phyloP scores from a whole-genome alignment of 495 filamentous ascomycete species.

The Tricharina praecox region DNA sequence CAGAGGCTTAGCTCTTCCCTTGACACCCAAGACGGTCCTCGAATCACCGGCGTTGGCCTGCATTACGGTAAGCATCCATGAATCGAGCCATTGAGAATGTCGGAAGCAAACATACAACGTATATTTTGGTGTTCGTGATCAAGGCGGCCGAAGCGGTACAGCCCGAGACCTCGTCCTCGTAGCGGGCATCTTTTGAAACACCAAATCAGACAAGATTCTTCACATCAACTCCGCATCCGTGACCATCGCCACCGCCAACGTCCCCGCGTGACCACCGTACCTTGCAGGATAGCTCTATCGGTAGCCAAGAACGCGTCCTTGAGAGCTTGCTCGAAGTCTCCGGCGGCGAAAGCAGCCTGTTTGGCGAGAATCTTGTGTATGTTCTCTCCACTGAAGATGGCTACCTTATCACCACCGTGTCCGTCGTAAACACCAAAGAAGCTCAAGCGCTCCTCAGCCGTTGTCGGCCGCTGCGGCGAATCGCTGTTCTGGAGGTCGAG shows the following conservation, averaged over 20 bases:
- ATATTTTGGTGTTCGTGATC: conserved; percentile 80
- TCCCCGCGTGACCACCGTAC: conserved; percentile 33
- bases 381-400: conserved; percentile 78
- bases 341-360: conserved; percentile 79
- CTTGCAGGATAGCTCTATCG: conserved; percentile 85
- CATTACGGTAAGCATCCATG: too few species aligned
- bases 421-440: conserved; percentile 98
- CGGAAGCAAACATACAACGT: conserved; percentile 65
- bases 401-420: conserved; percentile 92
- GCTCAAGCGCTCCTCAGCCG: conserved; percentile 56
- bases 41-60: conserved; percentile 96
- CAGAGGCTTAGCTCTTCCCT: conserved; percentile 87
- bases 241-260: too few species aligned
- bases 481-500: conserved; percentile 65
- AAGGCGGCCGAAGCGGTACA: conserved; percentile 87
- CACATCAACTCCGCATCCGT: too few species aligned
- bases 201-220: conserved; percentile 13
- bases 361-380: conserved; percentile 87
- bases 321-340: conserved; percentile 83
- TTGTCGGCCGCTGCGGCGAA: conserved; percentile 41
- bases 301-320: conserved; percentile 96
- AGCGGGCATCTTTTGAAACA: conserved; percentile 59
- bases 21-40: conserved; percentile 79
- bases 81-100: too few species aligned
- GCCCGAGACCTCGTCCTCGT: conserved; percentile 93